Evolutionary conservation across 2,329 filamentous ascomycete genomes (phyloP).

Genomic region (Cercospora sesami): DNA sequence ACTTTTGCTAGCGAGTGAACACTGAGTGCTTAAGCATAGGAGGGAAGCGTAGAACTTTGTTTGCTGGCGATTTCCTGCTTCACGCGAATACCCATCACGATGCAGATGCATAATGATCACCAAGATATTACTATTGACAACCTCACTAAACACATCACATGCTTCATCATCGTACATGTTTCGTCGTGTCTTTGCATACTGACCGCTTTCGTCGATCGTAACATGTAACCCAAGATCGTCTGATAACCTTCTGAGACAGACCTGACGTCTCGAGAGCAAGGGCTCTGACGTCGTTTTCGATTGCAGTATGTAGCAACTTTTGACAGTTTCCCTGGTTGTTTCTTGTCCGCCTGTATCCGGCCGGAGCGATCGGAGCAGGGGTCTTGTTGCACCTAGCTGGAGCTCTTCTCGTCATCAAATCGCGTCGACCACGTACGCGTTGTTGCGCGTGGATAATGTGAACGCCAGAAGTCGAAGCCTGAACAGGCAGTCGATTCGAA

Average conservation of each 20-base stretch:
- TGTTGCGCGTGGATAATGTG: not conserved
- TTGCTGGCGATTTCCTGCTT: slow-evolving; percentile 1
- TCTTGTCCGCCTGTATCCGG: not conserved
- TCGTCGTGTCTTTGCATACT: not conserved
- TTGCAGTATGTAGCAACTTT: not conserved
- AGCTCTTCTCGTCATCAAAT: not conserved
- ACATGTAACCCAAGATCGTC: not conserved
- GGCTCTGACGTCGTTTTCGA: slow-evolving; percentile 1
- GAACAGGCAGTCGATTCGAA: not conserved
- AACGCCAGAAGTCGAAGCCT: not conserved
- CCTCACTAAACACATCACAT: not conserved
- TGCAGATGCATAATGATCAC: not conserved
- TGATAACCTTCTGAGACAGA: not conserved
- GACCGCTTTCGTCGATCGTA: slow-evolving; percentile 3
- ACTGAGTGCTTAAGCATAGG: not conserved
- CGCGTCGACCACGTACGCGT: not conserved
- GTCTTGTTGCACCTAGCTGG: not conserved
- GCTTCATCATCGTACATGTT: not conserved
- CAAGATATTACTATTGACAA: not conserved
- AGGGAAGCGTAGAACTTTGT: not conserved
- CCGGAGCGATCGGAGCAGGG: slow-evolving; percentile 2
- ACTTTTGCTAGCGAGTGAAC: not conserved
- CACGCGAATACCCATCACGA: slow-evolving; percentile 10
- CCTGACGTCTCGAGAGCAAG: not conserved
- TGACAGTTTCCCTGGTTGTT: slow-evolving; percentile 1